A percentile compares a stretch with the other conserved stretches of the same genome.
Conservation (phyloP, 345 rosid genomes). For the Diplotaxis tenuifolia region DNA sequence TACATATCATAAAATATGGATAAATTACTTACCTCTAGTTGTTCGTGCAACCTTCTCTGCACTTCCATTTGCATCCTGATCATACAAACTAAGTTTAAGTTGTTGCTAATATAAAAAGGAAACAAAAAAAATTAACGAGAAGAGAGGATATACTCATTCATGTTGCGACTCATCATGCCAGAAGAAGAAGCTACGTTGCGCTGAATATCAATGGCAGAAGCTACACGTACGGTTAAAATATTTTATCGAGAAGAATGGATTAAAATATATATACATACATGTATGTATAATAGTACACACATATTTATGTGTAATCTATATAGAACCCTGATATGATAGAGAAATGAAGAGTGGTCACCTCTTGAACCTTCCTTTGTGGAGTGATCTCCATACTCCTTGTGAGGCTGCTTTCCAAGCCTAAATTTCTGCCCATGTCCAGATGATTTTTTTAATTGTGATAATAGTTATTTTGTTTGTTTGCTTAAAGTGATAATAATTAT, state of each 20-base stretch:
- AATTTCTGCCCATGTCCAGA: conserved; percentile 61
- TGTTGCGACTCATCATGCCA: conserved; percentile 79
- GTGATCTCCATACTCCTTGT: conserved; percentile 96
- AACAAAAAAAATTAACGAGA: background rate
- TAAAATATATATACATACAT: background rate
- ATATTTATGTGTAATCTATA: background rate
- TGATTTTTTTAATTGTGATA: conserved; percentile 6
- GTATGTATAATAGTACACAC: background rate
- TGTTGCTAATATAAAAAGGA: conserved; percentile 5
- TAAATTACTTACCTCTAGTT: conserved; percentile 66
- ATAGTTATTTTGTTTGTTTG: no score
- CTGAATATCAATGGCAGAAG: conserved; percentile 79
- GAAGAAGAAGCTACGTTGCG: conserved; percentile 87
- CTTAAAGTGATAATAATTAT: background rate
- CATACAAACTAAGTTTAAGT: conserved; percentile 52
- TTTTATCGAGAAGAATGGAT: background rate
- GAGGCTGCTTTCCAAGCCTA: conserved; percentile 99
- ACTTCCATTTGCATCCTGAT: conserved; percentile 99
- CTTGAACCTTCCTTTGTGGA: conserved; percentile 83
- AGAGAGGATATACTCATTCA: conserved; percentile 63
- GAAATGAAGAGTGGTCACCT: conserved; percentile 39
- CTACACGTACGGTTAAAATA: conserved; percentile 34
- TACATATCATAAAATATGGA: background rate
- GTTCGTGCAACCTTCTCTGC: conserved; percentile 96
- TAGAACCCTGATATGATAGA: conserved; percentile 36